Base-by-base conservation (phyloP, 768 basidiomycete genomes). In the Jaapia argillacea region DNA sequence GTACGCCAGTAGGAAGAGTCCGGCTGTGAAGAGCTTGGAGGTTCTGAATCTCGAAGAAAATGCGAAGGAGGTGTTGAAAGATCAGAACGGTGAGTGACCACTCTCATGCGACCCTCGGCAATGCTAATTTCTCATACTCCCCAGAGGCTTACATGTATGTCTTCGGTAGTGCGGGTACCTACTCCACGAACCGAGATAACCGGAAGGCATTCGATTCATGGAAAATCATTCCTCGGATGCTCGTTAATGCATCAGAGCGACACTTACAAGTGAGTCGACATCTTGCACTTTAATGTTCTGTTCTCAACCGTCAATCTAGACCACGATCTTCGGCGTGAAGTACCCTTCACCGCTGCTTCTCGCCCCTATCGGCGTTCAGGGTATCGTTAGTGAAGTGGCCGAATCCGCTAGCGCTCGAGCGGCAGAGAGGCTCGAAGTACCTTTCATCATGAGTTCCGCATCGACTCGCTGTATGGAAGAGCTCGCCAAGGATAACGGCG, bases 161-260 rank as follows among this genome's bases (percentile, higher is more conserved):
- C 2, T 74, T 73, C 44, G 85, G 85, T 33, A 85, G 77, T 48
- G 88, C 89, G 6, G 90, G 89, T 1, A 72, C 75, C 2, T 67
- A 69, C 44, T 65, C 71, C 23, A 92, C 90, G 1, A 74, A 83
- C 55, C 65, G 57, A 6, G 76, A 74, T 40, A 92, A 93, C 53
- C 68, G 67, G 25, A 69, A 63, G 31, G 80, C 77, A 2, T 70
- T 90, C 43, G 66, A 75, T 20, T 75, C 68, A 43, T 89, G 73
- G 68, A 74, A 72, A 26, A 83, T 93, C 56, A 66, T 91, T n/a
- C 87, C 87, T 2, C 74, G 81, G 4, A 86, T 88, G 85, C 71
- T 89, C 24, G 68, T 76, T 16, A 66, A 79, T 48, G 72, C 72
- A 0, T 75, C 75, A 3, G 56, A 61, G 16, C 72, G 85, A 18